Base-by-base conservation (phyloP, 2,329 filamentous ascomycete species). In the Xylariaceae sp. region DNA sequence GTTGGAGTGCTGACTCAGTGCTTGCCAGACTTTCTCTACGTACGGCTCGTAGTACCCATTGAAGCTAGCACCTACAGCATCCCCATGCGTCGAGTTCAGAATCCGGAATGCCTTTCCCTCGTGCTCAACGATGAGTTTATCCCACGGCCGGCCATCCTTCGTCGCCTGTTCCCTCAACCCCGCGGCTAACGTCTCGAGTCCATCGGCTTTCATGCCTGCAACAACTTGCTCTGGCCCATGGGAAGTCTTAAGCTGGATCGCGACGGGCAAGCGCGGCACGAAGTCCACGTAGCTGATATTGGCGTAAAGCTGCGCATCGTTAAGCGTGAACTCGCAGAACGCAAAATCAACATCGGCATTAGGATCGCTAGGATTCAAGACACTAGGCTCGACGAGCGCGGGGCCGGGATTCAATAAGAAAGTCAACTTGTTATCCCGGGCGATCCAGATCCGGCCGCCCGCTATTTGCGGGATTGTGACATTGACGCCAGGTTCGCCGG, bases 261-360 rank as follows among this genome's bases (percentile, higher is more conserved):
- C 68, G 22, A 82, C 72, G 5, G 79, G 78, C 56, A 80, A 57
- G n/a, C 68, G 66, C 27, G 67, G 50, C 5, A 84, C 75, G 59
- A 86, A 86, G 63, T 86, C 82, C 35, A 86, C 82, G 58, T 83
- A 80, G 58, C 72, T 79, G 64, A 86, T 83, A 50, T 83, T 83
- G 45, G 76, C 79, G 55, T 77, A 83, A 3, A 83, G 68, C 62
- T 81, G 74, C 40, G 68, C 65, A 37, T 58, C 53, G 58, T 81
- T 80, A 60, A 75, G 77, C 1, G 80, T 83, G 60, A 83, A 81
- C 62, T 82, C 79, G 65, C 73, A 77, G 58, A 82, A 83, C 34
- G 68, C 68, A 67, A 79, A 83, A 51, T 73, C 67, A 29, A 73
- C 67, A 29, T 68, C 63, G 37, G 70, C 70, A 52, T 82, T 82